Evolutionary conservation across 495 filamentous ascomycete genomes (phyloP), one percentile per base, ranked within the genome.

Genomic region (Patellaria atrata): DNA sequence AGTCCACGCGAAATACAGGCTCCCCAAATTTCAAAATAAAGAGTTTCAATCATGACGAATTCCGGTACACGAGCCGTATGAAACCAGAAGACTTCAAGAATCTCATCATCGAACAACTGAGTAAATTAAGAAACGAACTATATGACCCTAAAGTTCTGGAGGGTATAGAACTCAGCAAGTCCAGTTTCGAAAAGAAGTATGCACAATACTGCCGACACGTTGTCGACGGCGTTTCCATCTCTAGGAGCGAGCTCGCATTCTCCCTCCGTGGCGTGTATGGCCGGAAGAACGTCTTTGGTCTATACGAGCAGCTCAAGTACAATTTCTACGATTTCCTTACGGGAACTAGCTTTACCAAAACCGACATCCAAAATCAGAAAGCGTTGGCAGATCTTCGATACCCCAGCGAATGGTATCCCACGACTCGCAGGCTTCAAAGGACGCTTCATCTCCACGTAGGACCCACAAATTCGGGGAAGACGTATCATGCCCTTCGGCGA

Each of bases 391-490:
- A 96, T 58, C 55, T 93, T 28, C 71, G 83, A 21, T 83, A 73
- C 52, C 91, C 91, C 0, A 65, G 71, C 32, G 89, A 94, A 50
- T 94, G 85, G 89, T 99, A 77, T 52, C 84, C 85, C 2, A 68
- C 62, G 4, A 80, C 91, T 14, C 70, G 91, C 30, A 61, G 71
- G 13, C 58, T 85, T 37, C 77, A 86, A 51, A 68, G 91, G 22
- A 87, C 71, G 2, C 68, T 94, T 36, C 80, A 94, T 62, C 61
- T 99, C 6, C 91, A 99, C 51, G 85, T 99, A 28, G 91, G 91
- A 1, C 91, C 91, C 0, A 99, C 91, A 2, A 99, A 99, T 57
- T 94, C 86, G 4, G 91, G 91, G 37, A 99, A 99, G 59, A 99
- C 91, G 2, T 96, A 96, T 55, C 77, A 84, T 53, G 91, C 91